phyloP scores from a whole-genome alignment of 2,329 filamentous ascomycete genomes.

The Aspergillus tamarii region DNA sequence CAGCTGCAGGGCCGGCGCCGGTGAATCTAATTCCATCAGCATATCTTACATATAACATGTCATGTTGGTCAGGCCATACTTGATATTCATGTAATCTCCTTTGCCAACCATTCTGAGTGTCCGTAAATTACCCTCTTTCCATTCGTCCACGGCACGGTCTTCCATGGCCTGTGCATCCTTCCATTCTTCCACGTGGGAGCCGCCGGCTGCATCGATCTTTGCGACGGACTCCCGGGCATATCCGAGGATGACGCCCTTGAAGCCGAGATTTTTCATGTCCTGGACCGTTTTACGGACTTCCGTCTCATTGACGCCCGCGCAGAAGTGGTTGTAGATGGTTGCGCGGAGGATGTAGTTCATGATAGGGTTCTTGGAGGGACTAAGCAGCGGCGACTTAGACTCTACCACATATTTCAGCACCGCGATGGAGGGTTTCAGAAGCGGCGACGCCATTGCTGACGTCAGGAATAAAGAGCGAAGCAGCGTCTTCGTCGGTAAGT shows the following conservation, averaged over 20 bases:
- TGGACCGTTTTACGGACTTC: conserved; percentile 45
- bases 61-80: conserved; percentile 32
- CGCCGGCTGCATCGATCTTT: conserved; percentile 18
- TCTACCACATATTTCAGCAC: conserved; percentile 40
- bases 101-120: conserved; percentile 49
- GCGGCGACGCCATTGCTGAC: conserved; percentile 24
- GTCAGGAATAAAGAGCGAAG: conserved; percentile 25
- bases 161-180: conserved; percentile 11
- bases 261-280: conserved; percentile 48
- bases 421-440: conserved; percentile 21
- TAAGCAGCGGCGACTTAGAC: conserved; percentile 41
- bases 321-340: conserved; percentile 54
- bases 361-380: conserved; percentile 46
- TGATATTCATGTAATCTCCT: conserved; percentile 49
- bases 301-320: conserved; percentile 45
- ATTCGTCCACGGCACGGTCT: conserved; percentile 43
- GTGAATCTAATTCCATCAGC: conserved; percentile 38
- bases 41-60: neutral
- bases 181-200: conserved; percentile 7
- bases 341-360: conserved; percentile 41
- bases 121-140: conserved; percentile 51
- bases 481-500: conserved; percentile 22
- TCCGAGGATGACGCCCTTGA: conserved; percentile 52
- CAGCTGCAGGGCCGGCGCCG: conserved; percentile 45
- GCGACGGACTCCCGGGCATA: conserved; percentile 50